A percentile compares a stretch with the other conserved stretches of the same genome.
Conservation (phyloP, 768 basidiomycete genomes). For the Calvatia gigantea region DNA sequence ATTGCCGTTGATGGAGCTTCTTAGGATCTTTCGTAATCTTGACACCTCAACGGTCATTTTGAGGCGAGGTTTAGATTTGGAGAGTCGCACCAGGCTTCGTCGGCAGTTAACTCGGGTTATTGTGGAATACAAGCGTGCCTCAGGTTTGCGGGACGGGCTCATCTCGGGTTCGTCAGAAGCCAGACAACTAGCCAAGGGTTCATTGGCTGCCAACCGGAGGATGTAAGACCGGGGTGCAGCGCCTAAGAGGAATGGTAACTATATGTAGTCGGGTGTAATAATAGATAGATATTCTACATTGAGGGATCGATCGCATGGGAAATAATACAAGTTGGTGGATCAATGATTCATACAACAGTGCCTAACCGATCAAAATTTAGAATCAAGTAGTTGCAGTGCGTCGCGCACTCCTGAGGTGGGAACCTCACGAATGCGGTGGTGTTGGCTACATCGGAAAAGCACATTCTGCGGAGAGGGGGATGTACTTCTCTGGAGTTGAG, state of each 20-base stretch:
- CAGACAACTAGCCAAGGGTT: not conserved
- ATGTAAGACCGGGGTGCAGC: not conserved
- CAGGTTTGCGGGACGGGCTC: not conserved
- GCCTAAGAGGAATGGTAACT: not conserved
- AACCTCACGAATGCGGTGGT: conserved; percentile 63
- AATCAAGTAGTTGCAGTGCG: conserved; percentile 71
- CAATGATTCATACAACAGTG: conserved; percentile 1
- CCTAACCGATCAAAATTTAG: conserved; percentile 42
- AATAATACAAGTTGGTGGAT: conserved; percentile 3
- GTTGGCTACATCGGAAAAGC: conserved; percentile 58
- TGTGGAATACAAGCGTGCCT: not conserved
- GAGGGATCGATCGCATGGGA: not conserved
- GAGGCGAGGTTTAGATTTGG: not conserved
- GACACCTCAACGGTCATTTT: not conserved
- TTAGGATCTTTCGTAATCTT: conserved; percentile 1
- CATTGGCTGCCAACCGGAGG: not conserved
- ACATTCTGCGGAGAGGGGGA: conserved; percentile 55
- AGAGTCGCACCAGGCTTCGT: not conserved
- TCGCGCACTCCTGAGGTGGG: conserved; percentile 70
- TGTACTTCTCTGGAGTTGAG: conserved; percentile 26
- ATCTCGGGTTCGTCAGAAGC: not conserved
- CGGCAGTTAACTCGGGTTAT: not conserved
- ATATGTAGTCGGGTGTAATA: conserved; percentile 2
- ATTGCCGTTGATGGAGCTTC: conserved; percentile 3
- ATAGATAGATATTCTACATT: conserved; percentile 12